phyloP scores from a whole-genome alignment of 257 asterid genomes.

The Solanum megistacrolobum region DNA sequence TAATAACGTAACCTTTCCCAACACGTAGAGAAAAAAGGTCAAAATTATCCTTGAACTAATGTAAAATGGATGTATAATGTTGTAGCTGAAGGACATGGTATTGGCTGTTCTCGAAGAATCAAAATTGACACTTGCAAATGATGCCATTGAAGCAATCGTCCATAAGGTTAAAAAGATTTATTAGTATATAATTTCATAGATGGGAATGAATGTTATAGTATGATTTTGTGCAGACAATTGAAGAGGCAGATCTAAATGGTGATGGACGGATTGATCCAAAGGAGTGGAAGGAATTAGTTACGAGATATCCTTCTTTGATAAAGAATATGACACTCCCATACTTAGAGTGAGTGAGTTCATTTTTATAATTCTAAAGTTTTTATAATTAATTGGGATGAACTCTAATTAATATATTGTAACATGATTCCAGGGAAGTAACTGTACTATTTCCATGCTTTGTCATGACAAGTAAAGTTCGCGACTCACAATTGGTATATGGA shows the following conservation, averaged over 20 bases:
- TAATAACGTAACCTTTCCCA: not conserved
- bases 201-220: not conserved
- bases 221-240: constrained; percentile 26
- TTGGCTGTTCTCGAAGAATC: not conserved
- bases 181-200: not conserved
- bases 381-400: not conserved
- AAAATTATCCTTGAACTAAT: not conserved
- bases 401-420: not conserved
- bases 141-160: not conserved
- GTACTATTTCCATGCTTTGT: not conserved
- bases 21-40: not conserved
- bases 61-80: not conserved
- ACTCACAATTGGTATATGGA: not conserved
- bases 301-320: constrained; percentile 50
- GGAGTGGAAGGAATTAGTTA: constrained; percentile 59
- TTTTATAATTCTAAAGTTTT: not conserved
- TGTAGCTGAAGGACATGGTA: not conserved
- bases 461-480: not conserved
- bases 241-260: constrained; percentile 49
- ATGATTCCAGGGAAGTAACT: not conserved
- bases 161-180: not conserved
- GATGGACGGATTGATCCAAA: constrained; percentile 49
- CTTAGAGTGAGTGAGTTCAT: constrained; percentile 23
- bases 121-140: not conserved
- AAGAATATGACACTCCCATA: constrained; percentile 71